Evolutionary conservation across 2,329 filamentous ascomycete species (phyloP), one percentile per base, ranked within the genome.

Genomic region (Aspergillus sp.): DNA sequence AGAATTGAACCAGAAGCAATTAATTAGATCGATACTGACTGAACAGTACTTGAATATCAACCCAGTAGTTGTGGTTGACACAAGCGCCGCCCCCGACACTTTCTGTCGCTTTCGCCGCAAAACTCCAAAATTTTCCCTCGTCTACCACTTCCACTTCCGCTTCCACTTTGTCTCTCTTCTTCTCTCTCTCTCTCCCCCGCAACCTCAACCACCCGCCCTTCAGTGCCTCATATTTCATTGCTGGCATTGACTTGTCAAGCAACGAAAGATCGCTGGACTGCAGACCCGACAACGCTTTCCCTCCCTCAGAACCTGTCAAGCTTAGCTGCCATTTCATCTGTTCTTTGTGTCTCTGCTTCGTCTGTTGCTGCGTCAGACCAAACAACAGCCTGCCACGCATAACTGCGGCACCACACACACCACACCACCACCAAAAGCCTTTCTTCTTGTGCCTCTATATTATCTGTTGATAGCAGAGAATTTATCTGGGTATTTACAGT

Each of bases 181-280:
- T 42, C 42, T 46, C 48, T 47, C 52, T 53, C 47, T 52, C 50
- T 47, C 47, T 43, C 44, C 43, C 56, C 49, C 59, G 53, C 54
- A 34, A 50, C 45, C 49, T 52, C 56, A 49, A 51, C 58, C 54
- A 49, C 48, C 46, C 45, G 45, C 44, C 49, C 51, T 52, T 46
- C 52, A 51, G 54, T 47, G 46, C 52, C 53, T 53, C 47, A 42
- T 59, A 56, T 59, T 57, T 60, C 52, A 48, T 62, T 65, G 69
- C 70, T 72, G 70, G 69, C 70, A 73, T 73, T 73, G 64, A 70
- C 69, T 73, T 73, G 70, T 72, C 70, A 68, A 73, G 70, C 69
- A 68, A 57, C 53, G 59, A 63, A 58, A 54, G 53, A 48, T 51
- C 44, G 44, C 50, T 60, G 56, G 58, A 62, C 57, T 59, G 57